These are phyloP conservation scores for Buxus sempervirens DNA, from an alignment of 164 flowering plant genomes.

Conservation along the genomic window DNA sequence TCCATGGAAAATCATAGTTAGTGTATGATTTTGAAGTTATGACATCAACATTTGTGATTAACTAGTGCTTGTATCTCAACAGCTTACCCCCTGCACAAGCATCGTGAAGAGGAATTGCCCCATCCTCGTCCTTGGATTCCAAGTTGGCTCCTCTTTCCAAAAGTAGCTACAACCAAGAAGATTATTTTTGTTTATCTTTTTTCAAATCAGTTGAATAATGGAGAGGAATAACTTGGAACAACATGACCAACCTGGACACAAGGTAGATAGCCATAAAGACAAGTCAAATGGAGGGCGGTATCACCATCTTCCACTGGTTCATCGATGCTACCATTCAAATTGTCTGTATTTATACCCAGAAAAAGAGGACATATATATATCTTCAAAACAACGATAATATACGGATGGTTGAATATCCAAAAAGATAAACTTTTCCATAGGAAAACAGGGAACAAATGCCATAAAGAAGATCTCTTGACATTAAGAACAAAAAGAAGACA, in stretches of 20 bases:
- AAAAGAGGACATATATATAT: background rate
- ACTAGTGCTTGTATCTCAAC: background rate
- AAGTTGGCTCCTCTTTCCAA: conserved; percentile 78
- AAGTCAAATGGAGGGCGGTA: conserved; percentile 78
- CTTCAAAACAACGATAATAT: too few relatives aligned
- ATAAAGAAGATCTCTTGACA: too few relatives aligned
- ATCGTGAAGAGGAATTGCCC: conserved; percentile 95
- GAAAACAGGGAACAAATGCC: too few relatives aligned
- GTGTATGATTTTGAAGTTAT: too few relatives aligned
- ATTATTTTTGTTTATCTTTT: background rate
- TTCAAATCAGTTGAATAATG: too few relatives aligned
- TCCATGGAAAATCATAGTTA: background rate
- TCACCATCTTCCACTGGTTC: conserved; percentile 88
- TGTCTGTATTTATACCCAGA: conserved; percentile 40
- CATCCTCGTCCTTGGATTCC: conserved; percentile 87
- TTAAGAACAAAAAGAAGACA: too few relatives aligned
- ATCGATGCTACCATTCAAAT: conserved; percentile 61
- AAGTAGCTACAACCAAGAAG: conserved; percentile 46
- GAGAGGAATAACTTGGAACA: background rate
- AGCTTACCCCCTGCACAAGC: conserved; percentile 89
- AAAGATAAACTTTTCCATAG: too few relatives aligned
- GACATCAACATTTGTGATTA: too few relatives aligned
- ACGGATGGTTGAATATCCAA: too few relatives aligned
- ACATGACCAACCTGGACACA: conserved; percentile 60
- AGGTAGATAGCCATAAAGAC: conserved; percentile 70